Evolutionary conservation across 139 green algal species (phyloP).

Genomic region (Ettlia oleoabundans): DNA sequence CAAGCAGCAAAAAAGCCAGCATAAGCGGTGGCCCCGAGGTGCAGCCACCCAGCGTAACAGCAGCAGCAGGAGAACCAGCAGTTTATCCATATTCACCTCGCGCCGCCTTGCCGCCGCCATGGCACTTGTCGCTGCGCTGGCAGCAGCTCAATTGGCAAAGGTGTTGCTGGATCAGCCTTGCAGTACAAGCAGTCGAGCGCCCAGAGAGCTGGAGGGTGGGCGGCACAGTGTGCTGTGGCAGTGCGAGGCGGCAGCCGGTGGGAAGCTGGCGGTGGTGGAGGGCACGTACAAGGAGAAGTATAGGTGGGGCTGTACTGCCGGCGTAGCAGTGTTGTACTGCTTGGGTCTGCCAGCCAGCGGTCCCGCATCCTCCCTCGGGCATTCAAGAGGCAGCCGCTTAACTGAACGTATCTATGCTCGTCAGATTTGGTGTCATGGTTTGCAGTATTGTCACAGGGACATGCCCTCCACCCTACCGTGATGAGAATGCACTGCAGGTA

Average conservation of each 20-base stretch:
- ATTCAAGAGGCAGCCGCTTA: too few species aligned
- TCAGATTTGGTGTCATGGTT: too few species aligned
- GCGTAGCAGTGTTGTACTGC: background rate
- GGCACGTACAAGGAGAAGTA: conserved; percentile 8
- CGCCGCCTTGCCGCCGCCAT: background rate
- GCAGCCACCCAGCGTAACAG: background rate
- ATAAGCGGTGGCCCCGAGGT: too few species aligned
- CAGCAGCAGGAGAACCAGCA: background rate
- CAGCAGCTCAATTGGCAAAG: background rate
- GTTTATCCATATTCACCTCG: too few species aligned
- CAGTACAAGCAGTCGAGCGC: too few species aligned
- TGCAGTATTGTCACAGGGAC: too few species aligned
- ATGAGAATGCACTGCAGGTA: conserved; percentile 7
- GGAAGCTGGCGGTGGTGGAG: conserved; percentile 14
- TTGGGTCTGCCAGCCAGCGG: too few species aligned
- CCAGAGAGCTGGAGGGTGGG: background rate
- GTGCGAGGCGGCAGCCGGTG: conserved; percentile 5
- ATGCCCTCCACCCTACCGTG: background rate
- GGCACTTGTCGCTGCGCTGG: background rate
- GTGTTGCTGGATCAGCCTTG: too few species aligned
- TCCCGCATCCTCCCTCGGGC: too few species aligned
- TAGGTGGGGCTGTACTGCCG: background rate
- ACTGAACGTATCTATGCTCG: too few species aligned
- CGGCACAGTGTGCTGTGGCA: background rate
- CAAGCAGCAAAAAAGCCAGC: too few species aligned